Evolutionary conservation across 2,329 filamentous ascomycete genomes (phyloP).

Genomic region (Nemania sp.): DNA sequence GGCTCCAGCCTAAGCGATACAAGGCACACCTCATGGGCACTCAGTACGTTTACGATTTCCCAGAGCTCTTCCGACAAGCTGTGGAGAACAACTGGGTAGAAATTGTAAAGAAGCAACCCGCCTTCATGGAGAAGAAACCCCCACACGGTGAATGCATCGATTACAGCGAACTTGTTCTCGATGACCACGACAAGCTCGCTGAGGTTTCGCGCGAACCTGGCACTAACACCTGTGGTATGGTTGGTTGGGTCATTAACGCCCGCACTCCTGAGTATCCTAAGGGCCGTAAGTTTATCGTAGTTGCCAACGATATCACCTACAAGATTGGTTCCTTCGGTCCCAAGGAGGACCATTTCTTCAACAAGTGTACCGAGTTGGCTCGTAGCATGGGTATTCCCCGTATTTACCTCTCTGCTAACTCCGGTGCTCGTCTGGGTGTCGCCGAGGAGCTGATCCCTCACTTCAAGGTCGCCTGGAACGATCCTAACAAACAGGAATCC

Average conservation of each 20-base stretch:
- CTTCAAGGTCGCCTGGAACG: slow-evolving; percentile 98
- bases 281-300: slow-evolving; percentile 92
- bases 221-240: slow-evolving; percentile 97
- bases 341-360: slow-evolving; percentile 96
- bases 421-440: slow-evolving; percentile 95
- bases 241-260: slow-evolving; percentile 95
- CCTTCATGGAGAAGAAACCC: slow-evolving; percentile 83
- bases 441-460: slow-evolving; percentile 96
- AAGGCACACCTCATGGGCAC: slow-evolving; percentile 99
- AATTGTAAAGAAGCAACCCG: slow-evolving; percentile 78
- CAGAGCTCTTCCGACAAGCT: slow-evolving; percentile 97
- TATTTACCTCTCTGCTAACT: slow-evolving; percentile 98
- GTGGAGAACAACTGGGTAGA: slow-evolving; percentile 94
- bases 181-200: slow-evolving; percentile 90
- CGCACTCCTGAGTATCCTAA: slow-evolving; percentile 95
- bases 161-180: slow-evolving; percentile 92
- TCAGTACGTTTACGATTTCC: slow-evolving; percentile 99
- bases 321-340: slow-evolving; percentile 98
- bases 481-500: slow-evolving; percentile 79
- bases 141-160: slow-evolving; percentile 90
- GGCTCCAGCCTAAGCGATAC: slow-evolving; percentile 98
- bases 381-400: slow-evolving; percentile 94
- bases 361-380: slow-evolving; percentile 97
- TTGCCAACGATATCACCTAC: slow-evolving; percentile 99
- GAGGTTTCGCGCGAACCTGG: slow-evolving; percentile 96